Conservation (phyloP, 129 eudicot genomes). For the Dittrichia graveolens region DNA sequence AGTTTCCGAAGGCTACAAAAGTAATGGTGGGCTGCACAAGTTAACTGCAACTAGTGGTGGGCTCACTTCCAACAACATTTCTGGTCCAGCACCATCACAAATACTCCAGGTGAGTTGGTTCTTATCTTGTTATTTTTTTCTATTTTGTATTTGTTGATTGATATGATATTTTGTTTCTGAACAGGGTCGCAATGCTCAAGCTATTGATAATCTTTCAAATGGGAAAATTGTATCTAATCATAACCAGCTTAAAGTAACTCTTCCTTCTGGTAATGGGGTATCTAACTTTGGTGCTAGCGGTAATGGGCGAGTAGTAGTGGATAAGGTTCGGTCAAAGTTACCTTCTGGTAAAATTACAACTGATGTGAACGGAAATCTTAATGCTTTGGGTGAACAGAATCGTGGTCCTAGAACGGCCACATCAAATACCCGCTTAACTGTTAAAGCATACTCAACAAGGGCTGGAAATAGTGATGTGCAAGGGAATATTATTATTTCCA, state of each 20-base stretch:
- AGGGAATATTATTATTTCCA: constrained; percentile 64
- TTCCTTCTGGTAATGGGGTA: constrained; percentile 50
- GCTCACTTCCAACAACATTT: constrained; percentile 40
- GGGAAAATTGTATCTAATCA: constrained; percentile 53
- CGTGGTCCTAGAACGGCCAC: constrained; percentile 61
- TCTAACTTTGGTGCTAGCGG: constrained; percentile 46
- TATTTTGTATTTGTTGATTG: neutral
- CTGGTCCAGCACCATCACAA: constrained; percentile 46
- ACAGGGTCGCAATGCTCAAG: constrained; percentile 62
- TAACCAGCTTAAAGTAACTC: constrained; percentile 44
- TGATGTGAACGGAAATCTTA: constrained; percentile 52
- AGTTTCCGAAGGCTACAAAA: constrained; percentile 52
- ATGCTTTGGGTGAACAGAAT: constrained; percentile 53
- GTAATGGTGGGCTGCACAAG: constrained; percentile 51
- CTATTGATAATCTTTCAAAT: constrained; percentile 38
- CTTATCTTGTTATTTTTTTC: neutral
- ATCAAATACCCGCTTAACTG: constrained; percentile 53
- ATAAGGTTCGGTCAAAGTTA: constrained; percentile 52
- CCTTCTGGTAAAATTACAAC: constrained; percentile 32
- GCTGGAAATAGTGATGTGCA: constrained; percentile 76
- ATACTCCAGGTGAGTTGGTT: constrained; percentile 49
- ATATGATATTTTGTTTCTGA: constrained; percentile 11
- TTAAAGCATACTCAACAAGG: constrained; percentile 72
- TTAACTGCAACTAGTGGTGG: constrained; percentile 39
- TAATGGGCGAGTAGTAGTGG: constrained; percentile 34